Evolutionary conservation across 2,329 filamentous ascomycete species (phyloP), one percentile per base, ranked within the genome.

Genomic region (Ophiostoma ulmi): DNA sequence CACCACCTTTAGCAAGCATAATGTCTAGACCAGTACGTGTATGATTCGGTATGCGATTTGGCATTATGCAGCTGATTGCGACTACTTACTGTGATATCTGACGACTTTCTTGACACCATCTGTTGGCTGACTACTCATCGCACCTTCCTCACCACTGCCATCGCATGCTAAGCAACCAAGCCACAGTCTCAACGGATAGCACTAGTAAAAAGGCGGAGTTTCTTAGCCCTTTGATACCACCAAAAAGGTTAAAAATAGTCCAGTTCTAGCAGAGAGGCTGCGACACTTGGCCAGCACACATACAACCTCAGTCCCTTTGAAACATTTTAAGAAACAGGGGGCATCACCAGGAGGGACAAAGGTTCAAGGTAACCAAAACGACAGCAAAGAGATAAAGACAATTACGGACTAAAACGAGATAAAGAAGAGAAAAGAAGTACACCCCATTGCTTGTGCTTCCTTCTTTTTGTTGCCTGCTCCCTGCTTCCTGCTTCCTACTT

Each of bases 291-390:
- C 52, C n/a, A 58, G 5, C 52, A 58, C 52, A 13, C 52, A 26
- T 26, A 26, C 52, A 58, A 58, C 52, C n/a, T 26, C 52, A 22
- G n/a, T 26, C 22, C 52, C 13, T 58, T 58, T 58, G 52, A 58
- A 58, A 58, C 52, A 58, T 26, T 22, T 58, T 31, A 58, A 26
- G 52, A 58, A 58, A 58, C 52, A 58, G 52, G 52, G 52, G 52
- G 52, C 52, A 26, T 22, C 52, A 26, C 17, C n/a, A 58, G 52
- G 52, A 58, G 52, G 52, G n/a, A 26, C 52, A 58, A 58, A 22
- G 52, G n/a, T 58, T 58, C 8, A 26, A 58, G 22, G 22, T 22
- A 17, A 58, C 17, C 14, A 26, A 31, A 58, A n/a, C 17, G 44
- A 20, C 44, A 20, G 6, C 52, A 22, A 48, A 48, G 44, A 26